Evolutionary conservation across 257 asterid species (phyloP).

Genomic region (Ajuga chamaepitys): DNA sequence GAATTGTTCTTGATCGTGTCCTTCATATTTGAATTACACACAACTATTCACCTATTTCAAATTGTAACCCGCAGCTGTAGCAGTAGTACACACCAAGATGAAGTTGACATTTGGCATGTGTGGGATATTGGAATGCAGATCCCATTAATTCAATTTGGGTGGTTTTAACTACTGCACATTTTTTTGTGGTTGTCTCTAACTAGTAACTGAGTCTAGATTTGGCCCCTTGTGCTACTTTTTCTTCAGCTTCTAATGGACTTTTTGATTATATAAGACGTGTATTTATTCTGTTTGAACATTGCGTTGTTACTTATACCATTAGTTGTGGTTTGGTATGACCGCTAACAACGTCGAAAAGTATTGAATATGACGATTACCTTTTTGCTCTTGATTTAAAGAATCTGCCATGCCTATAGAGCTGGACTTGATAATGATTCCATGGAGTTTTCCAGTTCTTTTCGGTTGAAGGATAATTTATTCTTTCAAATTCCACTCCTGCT

Average conservation of each 20-base stretch:
- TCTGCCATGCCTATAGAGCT: not conserved
- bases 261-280: not conserved
- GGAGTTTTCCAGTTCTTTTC: not conserved
- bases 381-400: not conserved
- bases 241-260: not conserved
- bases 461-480: not conserved
- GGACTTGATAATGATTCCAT: not conserved
- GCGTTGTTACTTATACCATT: not conserved
- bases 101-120: not conserved
- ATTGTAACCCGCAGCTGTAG: not conserved
- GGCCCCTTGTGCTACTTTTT: not conserved
- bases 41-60: not conserved
- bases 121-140: not conserved
- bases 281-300: not conserved
- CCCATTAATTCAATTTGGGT: not conserved
- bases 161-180: not conserved
- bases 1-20: not conserved
- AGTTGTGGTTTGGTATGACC: not conserved
- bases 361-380: not conserved
- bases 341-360: not conserved
- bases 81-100: not conserved
- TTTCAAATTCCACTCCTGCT: not conserved
- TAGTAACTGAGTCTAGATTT: not conserved
- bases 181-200: not conserved
- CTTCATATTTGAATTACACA: not conserved